Conservation (phyloP, 495 filamentous ascomycete genomes). For the Penicillium malachiteum region DNA sequence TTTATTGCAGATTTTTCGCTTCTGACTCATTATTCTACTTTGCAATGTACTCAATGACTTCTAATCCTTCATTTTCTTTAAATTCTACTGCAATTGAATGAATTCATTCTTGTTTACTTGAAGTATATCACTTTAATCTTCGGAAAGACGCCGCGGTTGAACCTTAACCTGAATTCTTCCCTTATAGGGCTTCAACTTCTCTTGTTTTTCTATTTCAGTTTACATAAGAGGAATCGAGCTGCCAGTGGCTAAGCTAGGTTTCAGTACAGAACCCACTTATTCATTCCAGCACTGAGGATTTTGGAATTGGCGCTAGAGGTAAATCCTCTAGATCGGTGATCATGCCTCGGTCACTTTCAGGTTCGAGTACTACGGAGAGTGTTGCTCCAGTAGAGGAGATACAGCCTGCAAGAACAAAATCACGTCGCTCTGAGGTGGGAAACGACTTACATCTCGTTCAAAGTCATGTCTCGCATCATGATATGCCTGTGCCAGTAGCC, state of each 20-base stretch:
- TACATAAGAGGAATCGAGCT: background rate
- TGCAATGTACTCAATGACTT: slow-evolving; percentile 1
- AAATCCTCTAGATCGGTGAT: background rate
- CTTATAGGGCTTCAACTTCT: background rate
- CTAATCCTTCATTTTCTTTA: background rate
- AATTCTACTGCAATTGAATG: background rate
- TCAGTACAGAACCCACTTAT: too few relatives aligned
- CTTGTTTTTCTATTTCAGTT: background rate
- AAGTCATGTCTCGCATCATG: slow-evolving; percentile 36
- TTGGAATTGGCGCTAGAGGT: background rate
- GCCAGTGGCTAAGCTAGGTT: background rate
- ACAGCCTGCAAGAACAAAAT: slow-evolving; percentile 12
- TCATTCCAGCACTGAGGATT: too few relatives aligned
- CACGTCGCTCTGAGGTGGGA: slow-evolving; percentile 7
- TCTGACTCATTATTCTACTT: slow-evolving; percentile 16
- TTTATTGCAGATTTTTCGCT: slow-evolving; percentile 7
- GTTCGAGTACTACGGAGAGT: slow-evolving; percentile 18
- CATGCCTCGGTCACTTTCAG: slow-evolving; percentile 20
- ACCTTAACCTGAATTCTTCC: background rate
- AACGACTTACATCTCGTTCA: slow-evolving; percentile 20
- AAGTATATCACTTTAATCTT: background rate
- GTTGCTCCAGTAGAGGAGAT: slow-evolving; percentile 9
- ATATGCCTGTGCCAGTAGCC: slow-evolving; percentile 33
- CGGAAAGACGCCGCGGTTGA: background rate
- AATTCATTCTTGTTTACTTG: background rate